Evolutionary conservation across 2,329 filamentous ascomycete species (phyloP).

Genomic region (Paraconiothyrium sp.): DNA sequence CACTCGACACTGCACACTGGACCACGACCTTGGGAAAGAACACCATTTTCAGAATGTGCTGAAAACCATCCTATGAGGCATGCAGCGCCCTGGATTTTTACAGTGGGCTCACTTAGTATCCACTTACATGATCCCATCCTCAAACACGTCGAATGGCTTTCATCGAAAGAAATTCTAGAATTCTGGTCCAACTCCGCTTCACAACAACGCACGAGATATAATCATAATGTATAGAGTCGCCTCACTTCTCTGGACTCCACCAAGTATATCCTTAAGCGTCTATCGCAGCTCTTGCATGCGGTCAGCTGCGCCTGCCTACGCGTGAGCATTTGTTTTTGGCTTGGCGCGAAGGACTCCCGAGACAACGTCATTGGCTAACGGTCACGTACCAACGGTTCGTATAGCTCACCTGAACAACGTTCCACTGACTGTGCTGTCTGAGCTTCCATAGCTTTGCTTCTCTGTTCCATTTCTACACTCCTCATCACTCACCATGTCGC

Average conservation of each 20-base stretch:
- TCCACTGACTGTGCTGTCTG: conserved; percentile 12
- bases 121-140: background rate
- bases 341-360: conserved; percentile 33
- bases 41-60: background rate
- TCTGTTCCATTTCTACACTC: conserved; percentile 7
- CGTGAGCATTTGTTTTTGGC: conserved; percentile 15
- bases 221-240: too few relatives aligned
- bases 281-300: conserved; percentile 8
- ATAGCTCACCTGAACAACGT: conserved; percentile 33
- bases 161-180: background rate
- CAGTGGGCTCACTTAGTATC: background rate
- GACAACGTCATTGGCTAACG: conserved; percentile 43
- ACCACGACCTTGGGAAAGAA: too few relatives aligned
- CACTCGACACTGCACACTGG: background rate
- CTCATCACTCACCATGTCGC: conserved; percentile 34
- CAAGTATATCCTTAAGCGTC: background rate
- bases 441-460: conserved; percentile 14
- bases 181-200: background rate
- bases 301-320: conserved; percentile 25
- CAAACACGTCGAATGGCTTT: background rate
- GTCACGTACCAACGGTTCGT: conserved; percentile 28
- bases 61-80: background rate
- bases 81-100: background rate
- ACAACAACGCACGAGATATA: background rate
- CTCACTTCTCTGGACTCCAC: too few relatives aligned